phyloP scores from a whole-genome alignment of 441 rosid genomes.

The Hura crepitans region DNA sequence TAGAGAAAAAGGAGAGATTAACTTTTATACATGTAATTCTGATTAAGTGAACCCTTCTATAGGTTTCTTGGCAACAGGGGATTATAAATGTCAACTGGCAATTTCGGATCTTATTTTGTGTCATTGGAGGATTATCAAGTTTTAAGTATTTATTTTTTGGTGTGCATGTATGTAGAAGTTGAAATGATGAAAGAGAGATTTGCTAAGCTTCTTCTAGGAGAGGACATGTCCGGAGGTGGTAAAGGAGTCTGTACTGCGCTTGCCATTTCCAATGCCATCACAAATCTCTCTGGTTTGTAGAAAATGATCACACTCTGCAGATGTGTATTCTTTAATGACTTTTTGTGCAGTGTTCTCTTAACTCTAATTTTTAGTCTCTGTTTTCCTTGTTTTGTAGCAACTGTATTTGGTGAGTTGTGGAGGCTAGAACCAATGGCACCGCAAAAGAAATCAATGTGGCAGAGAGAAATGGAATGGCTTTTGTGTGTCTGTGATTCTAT shows the following conservation, averaged over 20 bases:
- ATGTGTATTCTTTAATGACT: neutral
- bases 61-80: neutral
- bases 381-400: slow-evolving; percentile 43
- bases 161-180: slow-evolving; percentile 39
- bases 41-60: neutral
- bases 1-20: neutral
- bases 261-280: slow-evolving; percentile 94
- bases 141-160: neutral
- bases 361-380: neutral
- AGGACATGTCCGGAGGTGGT: slow-evolving; percentile 98
- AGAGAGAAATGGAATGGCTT: slow-evolving; percentile 88
- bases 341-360: neutral
- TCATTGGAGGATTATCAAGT: neutral
- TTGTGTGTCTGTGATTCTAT: slow-evolving; percentile 82
- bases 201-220: slow-evolving; percentile 91
- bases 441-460: slow-evolving; percentile 93
- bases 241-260: slow-evolving; percentile 96
- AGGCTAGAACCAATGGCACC: slow-evolving; percentile 82
- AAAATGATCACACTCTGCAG: neutral
- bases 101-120: neutral
- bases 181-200: slow-evolving; percentile 99
- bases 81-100: slow-evolving; percentile 1
- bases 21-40: neutral
- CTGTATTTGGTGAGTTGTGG: slow-evolving; percentile 96
- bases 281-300: slow-evolving; percentile 78